Percentiles rank a stretch among this genome's conserved stretches.
phyloP scores from a whole-genome alignment of 257 asterid species.

The Mitragyna speciosa region DNA sequence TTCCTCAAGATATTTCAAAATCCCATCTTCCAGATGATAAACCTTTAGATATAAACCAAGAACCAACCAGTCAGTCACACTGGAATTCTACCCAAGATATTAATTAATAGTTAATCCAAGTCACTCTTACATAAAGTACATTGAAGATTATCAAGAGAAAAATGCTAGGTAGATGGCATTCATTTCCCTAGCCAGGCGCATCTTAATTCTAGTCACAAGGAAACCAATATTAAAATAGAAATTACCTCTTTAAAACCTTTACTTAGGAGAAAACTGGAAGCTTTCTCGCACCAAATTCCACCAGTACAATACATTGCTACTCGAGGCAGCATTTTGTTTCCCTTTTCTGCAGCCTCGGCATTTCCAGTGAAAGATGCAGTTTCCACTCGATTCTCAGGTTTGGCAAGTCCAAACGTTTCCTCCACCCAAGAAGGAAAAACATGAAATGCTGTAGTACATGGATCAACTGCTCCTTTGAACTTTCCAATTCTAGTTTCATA shows the following conservation, averaged over 20 bases:
- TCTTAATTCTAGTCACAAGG: background rate
- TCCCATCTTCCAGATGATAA: conserved; percentile 93
- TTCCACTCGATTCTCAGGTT: conserved; percentile 31
- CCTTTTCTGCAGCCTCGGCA: conserved; percentile 37
- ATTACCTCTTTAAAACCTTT: conserved; percentile 89
- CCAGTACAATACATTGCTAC: conserved; percentile 99
- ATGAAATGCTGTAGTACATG: conserved; percentile 88
- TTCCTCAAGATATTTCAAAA: conserved; percentile 91
- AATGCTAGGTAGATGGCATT: too few species aligned
- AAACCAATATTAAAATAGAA: background rate
- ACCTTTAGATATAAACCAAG: conserved; percentile 49
- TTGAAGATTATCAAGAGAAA: background rate
- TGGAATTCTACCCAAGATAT: background rate
- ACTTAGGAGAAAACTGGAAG: conserved; percentile 85
- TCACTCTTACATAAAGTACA: background rate
- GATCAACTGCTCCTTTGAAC: conserved; percentile 90
- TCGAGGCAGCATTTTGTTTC: conserved; percentile 55
- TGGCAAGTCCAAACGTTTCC: conserved; percentile 43
- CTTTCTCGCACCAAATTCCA: conserved; percentile 98
- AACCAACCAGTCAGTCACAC: background rate
- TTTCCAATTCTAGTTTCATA: conserved; percentile 97
- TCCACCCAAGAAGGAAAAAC: conserved; percentile 93
- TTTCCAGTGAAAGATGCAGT: conserved; percentile 34
- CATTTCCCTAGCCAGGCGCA: conserved; percentile 3
- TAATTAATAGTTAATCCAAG: background rate